Conservation (phyloP, 306 rosid species). For the Corylus americana region DNA sequence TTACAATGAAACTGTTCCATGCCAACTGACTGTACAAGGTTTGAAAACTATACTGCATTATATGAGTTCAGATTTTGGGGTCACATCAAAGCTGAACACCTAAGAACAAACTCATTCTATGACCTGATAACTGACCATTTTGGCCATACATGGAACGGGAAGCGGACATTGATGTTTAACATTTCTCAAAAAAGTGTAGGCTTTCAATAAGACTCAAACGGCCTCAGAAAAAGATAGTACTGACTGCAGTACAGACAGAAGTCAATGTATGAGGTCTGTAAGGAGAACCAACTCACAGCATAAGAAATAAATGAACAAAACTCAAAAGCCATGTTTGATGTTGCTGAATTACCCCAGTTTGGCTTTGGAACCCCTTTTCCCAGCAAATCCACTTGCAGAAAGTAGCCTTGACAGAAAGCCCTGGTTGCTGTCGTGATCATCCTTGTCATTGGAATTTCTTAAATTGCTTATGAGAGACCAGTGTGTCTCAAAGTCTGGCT, state of each 20-base stretch:
- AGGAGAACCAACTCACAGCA: neutral
- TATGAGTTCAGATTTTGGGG: neutral
- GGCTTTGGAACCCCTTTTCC: constrained; percentile 22
- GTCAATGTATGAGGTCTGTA: neutral
- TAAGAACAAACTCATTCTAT: neutral
- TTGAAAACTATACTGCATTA: neutral
- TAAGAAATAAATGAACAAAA: neutral
- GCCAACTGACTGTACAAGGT: neutral
- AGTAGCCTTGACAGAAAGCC: constrained; percentile 84
- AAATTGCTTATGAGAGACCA: constrained; percentile 90
- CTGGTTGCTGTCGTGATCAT: constrained; percentile 35
- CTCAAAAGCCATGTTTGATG: neutral
- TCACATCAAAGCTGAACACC: neutral
- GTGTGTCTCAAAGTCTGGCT: constrained; percentile 86
- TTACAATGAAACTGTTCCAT: neutral
- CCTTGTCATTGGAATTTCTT: constrained; percentile 41
- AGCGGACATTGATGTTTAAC: neutral
- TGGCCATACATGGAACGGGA: too few species aligned
- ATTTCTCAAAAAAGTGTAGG: neutral
- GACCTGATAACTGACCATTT: neutral
- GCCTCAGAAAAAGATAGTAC: neutral
- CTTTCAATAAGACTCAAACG: neutral
- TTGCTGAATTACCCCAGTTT: constrained; percentile 9
- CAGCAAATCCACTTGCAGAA: constrained; percentile 63
- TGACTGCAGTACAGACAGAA: neutral